These are phyloP conservation scores for Bipolaris bicolor DNA, from an alignment of 2,329 filamentous ascomycete species.

Conservation along the genomic window DNA sequence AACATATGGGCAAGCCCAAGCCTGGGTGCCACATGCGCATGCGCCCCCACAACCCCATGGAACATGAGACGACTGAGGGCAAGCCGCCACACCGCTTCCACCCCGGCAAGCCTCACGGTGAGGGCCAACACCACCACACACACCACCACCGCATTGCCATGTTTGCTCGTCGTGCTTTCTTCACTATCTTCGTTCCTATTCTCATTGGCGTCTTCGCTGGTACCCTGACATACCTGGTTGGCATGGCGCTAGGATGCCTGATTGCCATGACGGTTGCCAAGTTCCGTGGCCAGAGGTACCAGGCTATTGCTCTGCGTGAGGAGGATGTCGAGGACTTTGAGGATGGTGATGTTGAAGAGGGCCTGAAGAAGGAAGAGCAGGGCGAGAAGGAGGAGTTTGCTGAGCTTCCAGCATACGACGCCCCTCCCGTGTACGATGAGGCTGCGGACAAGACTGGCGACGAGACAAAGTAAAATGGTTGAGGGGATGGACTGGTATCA, in stretches of 20 bases:
- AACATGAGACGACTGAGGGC: slow-evolving; percentile 34
- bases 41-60: slow-evolving; percentile 42
- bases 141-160: slow-evolving; percentile 35
- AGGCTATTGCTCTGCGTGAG: slow-evolving; percentile 42
- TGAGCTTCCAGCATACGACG: slow-evolving; percentile 46
- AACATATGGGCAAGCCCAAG: slow-evolving; percentile 41
- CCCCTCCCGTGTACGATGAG: slow-evolving; percentile 49
- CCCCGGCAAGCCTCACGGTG: slow-evolving; percentile 35
- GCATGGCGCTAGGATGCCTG: slow-evolving; percentile 69
- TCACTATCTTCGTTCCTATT: slow-evolving; percentile 70
- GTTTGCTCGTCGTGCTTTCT: slow-evolving; percentile 58
- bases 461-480: slow-evolving; percentile 27
- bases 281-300: slow-evolving; percentile 55
- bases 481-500: neutral
- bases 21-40: slow-evolving; percentile 46
- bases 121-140: slow-evolving; percentile 23
- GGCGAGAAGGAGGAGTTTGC: slow-evolving; percentile 44
- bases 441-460: slow-evolving; percentile 25
- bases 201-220: slow-evolving; percentile 72
- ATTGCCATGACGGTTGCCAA: slow-evolving; percentile 65
- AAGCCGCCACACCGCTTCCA: slow-evolving; percentile 46
- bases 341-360: slow-evolving; percentile 29
- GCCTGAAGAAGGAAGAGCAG: slow-evolving; percentile 19
- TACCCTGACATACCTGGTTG: slow-evolving; percentile 69
- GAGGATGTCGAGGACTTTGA: slow-evolving; percentile 40